Evolutionary conservation across 495 filamentous ascomycete genomes (phyloP), one percentile per base, ranked within the genome.

Genomic region (Penicillium cinerascens): DNA sequence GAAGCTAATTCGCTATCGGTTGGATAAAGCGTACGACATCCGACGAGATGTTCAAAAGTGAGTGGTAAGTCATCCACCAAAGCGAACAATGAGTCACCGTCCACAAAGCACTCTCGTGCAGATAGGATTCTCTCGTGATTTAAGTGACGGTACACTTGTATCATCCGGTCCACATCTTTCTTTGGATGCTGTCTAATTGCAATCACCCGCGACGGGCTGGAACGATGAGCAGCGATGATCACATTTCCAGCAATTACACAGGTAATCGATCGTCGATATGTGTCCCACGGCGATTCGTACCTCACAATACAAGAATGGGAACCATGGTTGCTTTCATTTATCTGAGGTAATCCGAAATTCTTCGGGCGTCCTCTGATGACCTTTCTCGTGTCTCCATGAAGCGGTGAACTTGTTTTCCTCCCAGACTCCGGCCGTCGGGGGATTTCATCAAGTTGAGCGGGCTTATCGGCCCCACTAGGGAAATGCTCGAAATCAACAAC

Each of bases 251-350:
- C 47, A 9, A 53, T 49, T 33, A 42, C 41, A 58, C 10, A 3
- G 9, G 26, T 33, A 22, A 57, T 38, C 9, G 13, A 16, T 2
- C 44, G 44, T 7, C 44, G 21, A 46, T 48, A 59, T 25, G 50
- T 49, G 15, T 63, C 51, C 53, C 51, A 63, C 11, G 56, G 56
- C 10, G 47, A 59, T 39, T 52, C 49, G 6, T 57, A 6, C 33
- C 49, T 42, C 15, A 56, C 40, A 21, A 56, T 40, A 20, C 51
- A 9, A 13, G 2, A 3, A 13, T 10, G 10, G 10, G 29, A 10
- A n/a, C n/a, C n/a, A n/a, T n/a, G 2, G 11, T 13, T 11, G 11
- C 29, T 13, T 15, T 33, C 8, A 13, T 13, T 11, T 8, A 33
- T 4, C 11, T 33, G 2, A 13, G 29, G 29, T 33, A 33, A 13